Percentiles rank a stretch among this genome's conserved stretches.
phyloP scores from a whole-genome alignment of 176 grass and related monocot species.

The Tillandsia fasciculata region DNA sequence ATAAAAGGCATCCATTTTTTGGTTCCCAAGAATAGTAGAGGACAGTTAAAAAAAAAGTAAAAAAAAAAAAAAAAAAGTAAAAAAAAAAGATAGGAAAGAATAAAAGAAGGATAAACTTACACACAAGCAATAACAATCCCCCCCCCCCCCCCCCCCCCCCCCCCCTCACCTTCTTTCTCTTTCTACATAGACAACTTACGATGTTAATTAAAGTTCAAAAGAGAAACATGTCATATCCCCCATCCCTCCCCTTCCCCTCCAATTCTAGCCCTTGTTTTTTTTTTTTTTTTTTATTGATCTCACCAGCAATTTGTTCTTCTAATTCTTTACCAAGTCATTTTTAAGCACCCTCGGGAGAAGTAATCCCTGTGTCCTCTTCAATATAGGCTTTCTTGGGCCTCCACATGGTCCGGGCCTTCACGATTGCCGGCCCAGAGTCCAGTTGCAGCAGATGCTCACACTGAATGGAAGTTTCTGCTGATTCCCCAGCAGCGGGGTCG shows the following conservation, averaged over 20 bases:
- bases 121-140: too few relatives aligned
- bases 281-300: not conserved
- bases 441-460: slow-evolving; percentile 86
- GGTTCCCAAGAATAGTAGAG: not conserved
- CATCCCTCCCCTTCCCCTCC: not conserved
- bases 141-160: not conserved
- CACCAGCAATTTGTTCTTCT: not conserved
- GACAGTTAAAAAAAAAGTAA: not conserved
- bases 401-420: slow-evolving; percentile 83
- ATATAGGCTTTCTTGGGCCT: slow-evolving; percentile 45
- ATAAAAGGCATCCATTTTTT: not conserved
- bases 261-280: too few relatives aligned
- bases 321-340: not conserved
- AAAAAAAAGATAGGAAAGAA: not conserved
- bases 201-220: not conserved
- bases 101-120: too few relatives aligned
- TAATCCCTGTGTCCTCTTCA: slow-evolving; percentile 31
- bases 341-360: slow-evolving; percentile 39
- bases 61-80: not conserved
- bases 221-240: not conserved
- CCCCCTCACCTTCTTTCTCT: not conserved
- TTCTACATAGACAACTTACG: not conserved
- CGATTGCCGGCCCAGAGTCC: slow-evolving; percentile 64
- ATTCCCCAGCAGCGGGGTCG: slow-evolving; percentile 12
- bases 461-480: slow-evolving; percentile 30